These are phyloP conservation scores for Tylopilus sp. DNA, from an alignment of 1,284 basidiomycete genomes.

Conservation along the genomic window DNA sequence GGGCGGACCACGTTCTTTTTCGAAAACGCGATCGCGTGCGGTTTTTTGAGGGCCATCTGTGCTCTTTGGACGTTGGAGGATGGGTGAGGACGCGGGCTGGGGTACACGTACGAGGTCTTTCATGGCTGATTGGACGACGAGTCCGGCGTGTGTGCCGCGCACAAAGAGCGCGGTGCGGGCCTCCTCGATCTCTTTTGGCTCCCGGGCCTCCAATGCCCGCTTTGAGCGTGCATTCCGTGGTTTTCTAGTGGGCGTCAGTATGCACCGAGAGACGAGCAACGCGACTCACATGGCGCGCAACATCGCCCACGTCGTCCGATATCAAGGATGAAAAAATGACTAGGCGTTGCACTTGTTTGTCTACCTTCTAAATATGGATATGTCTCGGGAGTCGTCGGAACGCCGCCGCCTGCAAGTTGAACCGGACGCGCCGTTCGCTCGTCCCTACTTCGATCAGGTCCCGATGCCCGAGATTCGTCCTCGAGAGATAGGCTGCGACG, in stretches of 20 bases:
- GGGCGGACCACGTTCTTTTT: constrained; percentile 96
- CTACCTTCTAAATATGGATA: not conserved
- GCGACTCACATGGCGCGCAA: constrained; percentile 52
- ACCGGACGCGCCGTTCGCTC: too few relatives aligned
- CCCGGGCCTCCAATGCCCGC: constrained; percentile 88
- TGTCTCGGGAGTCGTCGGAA: not conserved
- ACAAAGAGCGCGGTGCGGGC: constrained; percentile 90
- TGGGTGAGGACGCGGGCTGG: too few relatives aligned
- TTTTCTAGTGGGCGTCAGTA: constrained; percentile 68
- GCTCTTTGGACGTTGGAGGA: constrained; percentile 4
- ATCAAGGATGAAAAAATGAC: not conserved
- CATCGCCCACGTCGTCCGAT: constrained; percentile 35
- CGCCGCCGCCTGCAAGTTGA: too few relatives aligned
- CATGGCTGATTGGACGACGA: constrained; percentile 85
- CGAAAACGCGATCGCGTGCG: constrained; percentile 91
- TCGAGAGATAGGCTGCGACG: not conserved
- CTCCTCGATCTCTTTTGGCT: constrained; percentile 92
- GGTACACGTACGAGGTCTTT: constrained; percentile 90
- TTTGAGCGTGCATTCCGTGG: constrained; percentile 99
- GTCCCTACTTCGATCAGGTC: not conserved
- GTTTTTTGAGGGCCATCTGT: constrained; percentile 93
- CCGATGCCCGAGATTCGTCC: not conserved
- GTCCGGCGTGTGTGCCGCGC: constrained; percentile 87
- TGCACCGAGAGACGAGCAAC: not conserved
- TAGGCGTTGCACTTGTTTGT: constrained; percentile 19